These are phyloP conservation scores for Sphagnum contortum DNA, from an alignment of 225 moss, liverwort and hornwort genomes.

Conservation along the genomic window DNA sequence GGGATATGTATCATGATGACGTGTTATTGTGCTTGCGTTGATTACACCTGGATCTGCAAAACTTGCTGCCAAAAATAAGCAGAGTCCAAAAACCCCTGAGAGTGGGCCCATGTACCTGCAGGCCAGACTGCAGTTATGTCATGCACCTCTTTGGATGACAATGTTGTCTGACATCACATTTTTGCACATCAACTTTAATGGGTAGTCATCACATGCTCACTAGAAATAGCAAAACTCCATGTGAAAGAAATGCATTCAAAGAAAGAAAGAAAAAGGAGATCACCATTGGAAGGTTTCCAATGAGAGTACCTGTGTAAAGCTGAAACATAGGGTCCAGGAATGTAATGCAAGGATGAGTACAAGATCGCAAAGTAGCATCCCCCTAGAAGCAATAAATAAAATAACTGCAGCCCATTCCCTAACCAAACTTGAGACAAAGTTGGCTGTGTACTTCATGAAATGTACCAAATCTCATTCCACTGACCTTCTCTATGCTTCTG, in stretches of 20 bases:
- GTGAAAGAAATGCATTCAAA: background rate
- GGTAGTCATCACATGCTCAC: background rate
- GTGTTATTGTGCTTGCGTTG: constrained; percentile 36
- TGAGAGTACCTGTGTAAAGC: constrained; percentile 61
- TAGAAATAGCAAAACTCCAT: background rate
- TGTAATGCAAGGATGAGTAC: constrained; percentile 68
- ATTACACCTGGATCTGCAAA: constrained; percentile 81
- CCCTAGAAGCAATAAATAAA: constrained; percentile 70
- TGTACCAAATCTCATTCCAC: background rate
- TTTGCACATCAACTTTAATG: background rate
- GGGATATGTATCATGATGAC: constrained; percentile 47
- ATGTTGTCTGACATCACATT: background rate
- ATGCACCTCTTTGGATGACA: background rate
- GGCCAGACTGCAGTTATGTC: background rate
- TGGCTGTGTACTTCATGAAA: background rate
- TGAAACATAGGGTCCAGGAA: constrained; percentile 74
- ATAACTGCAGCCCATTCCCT: constrained; percentile 43
- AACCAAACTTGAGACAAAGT: too few relatives aligned
- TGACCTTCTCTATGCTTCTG: background rate
- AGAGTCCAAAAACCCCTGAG: constrained; percentile 48
- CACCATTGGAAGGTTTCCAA: too few relatives aligned
- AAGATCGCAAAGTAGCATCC: constrained; percentile 76
- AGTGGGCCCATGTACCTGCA: constrained; percentile 71
- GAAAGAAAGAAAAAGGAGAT: too few relatives aligned
- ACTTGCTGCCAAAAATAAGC: constrained; percentile 78